Conservation (phyloP, 1,284 basidiomycete genomes). For the Exobasidium cylindrosporum region DNA sequence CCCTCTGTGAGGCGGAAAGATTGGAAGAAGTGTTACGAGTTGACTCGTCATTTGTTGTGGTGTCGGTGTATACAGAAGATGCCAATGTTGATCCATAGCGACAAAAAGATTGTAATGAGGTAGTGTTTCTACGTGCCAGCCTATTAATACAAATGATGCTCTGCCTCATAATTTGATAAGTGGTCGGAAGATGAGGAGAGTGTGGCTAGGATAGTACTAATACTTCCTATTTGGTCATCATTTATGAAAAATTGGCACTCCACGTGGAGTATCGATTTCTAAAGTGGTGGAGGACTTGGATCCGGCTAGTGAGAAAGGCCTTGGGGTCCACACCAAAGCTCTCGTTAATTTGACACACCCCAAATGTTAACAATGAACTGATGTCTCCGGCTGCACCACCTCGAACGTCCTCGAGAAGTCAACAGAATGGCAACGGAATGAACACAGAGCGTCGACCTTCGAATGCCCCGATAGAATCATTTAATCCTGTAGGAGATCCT, state of each 20-base stretch:
- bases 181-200: no score
- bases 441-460: neutral
- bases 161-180: neutral
- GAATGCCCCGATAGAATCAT: constrained; percentile 2
- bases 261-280: no score
- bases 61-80: neutral
- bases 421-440: neutral
- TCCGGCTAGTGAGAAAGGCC: no score
- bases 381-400: neutral
- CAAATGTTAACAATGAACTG: constrained; percentile 10
- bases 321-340: no score
- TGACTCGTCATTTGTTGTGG: neutral
- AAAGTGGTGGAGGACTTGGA: no score
- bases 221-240: no score
- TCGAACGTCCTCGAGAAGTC: neutral
- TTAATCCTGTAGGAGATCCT: constrained; percentile 65
- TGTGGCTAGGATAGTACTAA: no score
- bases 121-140: neutral
- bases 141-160: neutral
- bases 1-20: neutral
- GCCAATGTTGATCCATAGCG: constrained; percentile 38
- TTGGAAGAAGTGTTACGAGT: neutral
- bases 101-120: constrained; percentile 27
- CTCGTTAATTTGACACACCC: no score
- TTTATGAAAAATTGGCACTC: no score